These are phyloP conservation scores for Globisporangium lucens DNA, from an alignment of 352 stramenopile species.

Conservation along the genomic window DNA sequence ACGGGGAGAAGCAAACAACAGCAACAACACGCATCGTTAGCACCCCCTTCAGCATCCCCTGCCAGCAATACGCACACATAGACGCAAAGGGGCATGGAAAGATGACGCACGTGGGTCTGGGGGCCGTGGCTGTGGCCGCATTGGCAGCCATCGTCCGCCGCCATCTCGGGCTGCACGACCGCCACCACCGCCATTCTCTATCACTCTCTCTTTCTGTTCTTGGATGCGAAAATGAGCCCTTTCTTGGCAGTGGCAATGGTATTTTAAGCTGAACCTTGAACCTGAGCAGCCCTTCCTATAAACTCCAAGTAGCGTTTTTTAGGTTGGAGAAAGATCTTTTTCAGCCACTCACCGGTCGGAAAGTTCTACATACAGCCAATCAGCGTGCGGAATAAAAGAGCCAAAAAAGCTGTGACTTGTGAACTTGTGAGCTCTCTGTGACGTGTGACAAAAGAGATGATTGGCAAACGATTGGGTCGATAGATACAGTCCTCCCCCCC, in stretches of 20 bases:
- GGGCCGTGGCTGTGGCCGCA: conserved; percentile 38
- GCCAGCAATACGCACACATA: not conserved
- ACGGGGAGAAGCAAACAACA: not conserved
- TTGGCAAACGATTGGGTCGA: not conserved
- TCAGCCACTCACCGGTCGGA: not conserved
- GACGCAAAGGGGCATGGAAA: not conserved
- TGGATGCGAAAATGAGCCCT: not conserved
- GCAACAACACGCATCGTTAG: not conserved
- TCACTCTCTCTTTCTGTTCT: not conserved
- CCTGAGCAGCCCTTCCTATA: not conserved
- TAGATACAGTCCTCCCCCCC: too few species aligned
- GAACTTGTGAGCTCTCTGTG: not conserved
- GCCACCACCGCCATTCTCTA: conserved; percentile 2
- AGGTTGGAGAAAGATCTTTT: conserved; percentile 4
- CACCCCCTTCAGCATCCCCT: not conserved
- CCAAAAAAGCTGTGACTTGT: conserved; percentile 6
- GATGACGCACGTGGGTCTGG: conserved; percentile 1
- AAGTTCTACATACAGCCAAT: too few species aligned
- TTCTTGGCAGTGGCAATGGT: not conserved
- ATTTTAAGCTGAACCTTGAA: conserved; percentile 9
- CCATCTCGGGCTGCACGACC: conserved; percentile 22
- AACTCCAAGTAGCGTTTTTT: not conserved
- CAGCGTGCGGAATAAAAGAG: not conserved
- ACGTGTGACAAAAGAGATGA: not conserved
- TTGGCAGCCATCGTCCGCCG: conserved; percentile 18